Conservation (phyloP, 768 basidiomycete genomes). For the Cubamyces lactineus region DNA sequence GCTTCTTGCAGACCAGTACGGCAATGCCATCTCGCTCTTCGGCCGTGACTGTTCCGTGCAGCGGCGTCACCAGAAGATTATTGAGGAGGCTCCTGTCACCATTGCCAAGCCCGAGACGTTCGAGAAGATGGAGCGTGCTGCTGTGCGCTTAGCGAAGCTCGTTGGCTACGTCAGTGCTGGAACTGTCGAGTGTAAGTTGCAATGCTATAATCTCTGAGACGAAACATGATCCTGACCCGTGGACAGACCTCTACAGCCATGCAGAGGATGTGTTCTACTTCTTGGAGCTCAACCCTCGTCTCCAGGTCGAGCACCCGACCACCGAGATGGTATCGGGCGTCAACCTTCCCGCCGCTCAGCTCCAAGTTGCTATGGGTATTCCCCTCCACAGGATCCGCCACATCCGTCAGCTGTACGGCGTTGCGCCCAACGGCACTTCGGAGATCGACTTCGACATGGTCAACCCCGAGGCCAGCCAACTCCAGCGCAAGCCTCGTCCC, state of each 20-base stretch:
- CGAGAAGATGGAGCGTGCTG: slow-evolving; percentile 98
- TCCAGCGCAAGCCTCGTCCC: slow-evolving; percentile 93
- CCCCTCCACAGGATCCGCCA: slow-evolving; percentile 94
- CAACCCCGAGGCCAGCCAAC: slow-evolving; percentile 82
- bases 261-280: slow-evolving; percentile 95
- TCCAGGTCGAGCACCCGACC: slow-evolving; percentile 99
- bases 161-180: slow-evolving; percentile 99
- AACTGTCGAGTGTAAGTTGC: slow-evolving; percentile 85
- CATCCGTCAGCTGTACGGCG: slow-evolving; percentile 94
- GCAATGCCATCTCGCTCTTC: slow-evolving; percentile 97
- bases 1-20: slow-evolving; percentile 98
- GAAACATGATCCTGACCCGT: background rate
- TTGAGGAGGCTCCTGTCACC: slow-evolving; percentile 98
- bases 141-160: slow-evolving; percentile 97
- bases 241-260: slow-evolving; percentile 89
- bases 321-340: slow-evolving; percentile 99
- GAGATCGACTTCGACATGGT: slow-evolving; percentile 98
- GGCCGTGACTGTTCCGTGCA: slow-evolving; percentile 99
- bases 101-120: slow-evolving; percentile 92
- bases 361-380: slow-evolving; percentile 98
- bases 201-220: background rate
- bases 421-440: slow-evolving; percentile 84
- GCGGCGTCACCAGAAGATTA: slow-evolving; percentile 99
- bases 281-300: slow-evolving; percentile 97
- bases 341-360: slow-evolving; percentile 95